phyloP scores from a whole-genome alignment of 1,284 basidiomycete species.

The Afroboletus lepidellus region DNA sequence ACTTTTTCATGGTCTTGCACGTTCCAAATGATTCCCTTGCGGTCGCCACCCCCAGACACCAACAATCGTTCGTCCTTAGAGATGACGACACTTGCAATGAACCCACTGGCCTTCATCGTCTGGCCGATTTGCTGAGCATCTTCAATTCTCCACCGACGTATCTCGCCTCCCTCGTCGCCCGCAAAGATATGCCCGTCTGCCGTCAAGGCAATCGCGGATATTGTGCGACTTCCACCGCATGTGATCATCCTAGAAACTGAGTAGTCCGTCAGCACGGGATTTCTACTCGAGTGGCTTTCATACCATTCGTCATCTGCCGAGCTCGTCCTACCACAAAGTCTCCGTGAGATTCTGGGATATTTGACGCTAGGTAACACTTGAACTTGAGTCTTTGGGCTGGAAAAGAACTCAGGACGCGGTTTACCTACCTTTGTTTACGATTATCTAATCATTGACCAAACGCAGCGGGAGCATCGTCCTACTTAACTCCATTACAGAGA shows the following conservation, averaged over 20 bases:
- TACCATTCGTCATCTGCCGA: not conserved
- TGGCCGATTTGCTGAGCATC: not conserved
- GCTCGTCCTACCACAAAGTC: not conserved
- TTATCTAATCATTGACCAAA: no score
- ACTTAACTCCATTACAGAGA: no score
- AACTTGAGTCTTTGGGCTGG: no score
- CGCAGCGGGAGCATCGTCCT: no score
- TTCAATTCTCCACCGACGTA: not conserved
- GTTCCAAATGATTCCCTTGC: conserved; percentile 5
- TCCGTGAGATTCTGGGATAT: no score
- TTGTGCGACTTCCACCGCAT: not conserved
- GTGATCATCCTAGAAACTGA: not conserved
- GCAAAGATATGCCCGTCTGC: not conserved
- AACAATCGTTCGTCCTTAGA: conserved; percentile 5
- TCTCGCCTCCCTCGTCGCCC: not conserved
- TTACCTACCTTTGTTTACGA: no score
- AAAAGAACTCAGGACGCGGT: no score
- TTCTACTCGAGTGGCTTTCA: not conserved
- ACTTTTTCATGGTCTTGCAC: not conserved
- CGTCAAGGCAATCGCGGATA: not conserved
- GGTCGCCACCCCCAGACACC: conserved; percentile 1
- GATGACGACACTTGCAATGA: not conserved
- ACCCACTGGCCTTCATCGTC: conserved; percentile 1
- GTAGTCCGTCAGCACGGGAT: not conserved
- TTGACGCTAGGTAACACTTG: no score